Evolutionary conservation across 2,329 filamentous ascomycete genomes (phyloP).

Genomic region (Madurella fahalii): DNA sequence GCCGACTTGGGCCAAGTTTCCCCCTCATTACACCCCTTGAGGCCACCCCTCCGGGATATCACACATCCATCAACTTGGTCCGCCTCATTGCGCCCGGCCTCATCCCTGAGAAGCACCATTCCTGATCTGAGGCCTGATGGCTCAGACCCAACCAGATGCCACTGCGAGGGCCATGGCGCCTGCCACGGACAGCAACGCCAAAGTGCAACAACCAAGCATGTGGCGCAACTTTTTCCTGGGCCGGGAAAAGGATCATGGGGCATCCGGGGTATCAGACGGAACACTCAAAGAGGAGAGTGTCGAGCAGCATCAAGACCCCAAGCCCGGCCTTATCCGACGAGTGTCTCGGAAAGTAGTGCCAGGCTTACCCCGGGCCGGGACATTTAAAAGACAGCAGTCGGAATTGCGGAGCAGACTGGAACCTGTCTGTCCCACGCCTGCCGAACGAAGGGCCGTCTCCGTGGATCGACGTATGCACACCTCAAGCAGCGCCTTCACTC

Average conservation of each 20-base stretch:
- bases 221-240: constrained; percentile 28
- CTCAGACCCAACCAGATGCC: constrained; percentile 23
- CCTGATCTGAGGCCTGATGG: constrained; percentile 23
- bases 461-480: constrained; percentile 49
- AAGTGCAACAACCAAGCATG: constrained; percentile 23
- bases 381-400: constrained; percentile 78
- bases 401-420: constrained; percentile 72
- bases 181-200: constrained; percentile 17
- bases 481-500: constrained; percentile 32
- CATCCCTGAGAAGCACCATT: background rate
- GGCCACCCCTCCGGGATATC: background rate
- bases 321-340: constrained; percentile 39
- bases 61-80: too few species aligned
- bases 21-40: background rate
- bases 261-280: constrained; percentile 11
- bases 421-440: constrained; percentile 57
- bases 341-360: constrained; percentile 64
- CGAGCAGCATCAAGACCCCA: constrained; percentile 30
- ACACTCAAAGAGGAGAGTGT: constrained; percentile 15
- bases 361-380: constrained; percentile 70
- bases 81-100: background rate
- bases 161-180: constrained; percentile 18
- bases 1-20: too few species aligned
- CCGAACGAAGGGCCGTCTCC: constrained; percentile 69
- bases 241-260: constrained; percentile 25